phyloP scores from a whole-genome alignment of 163 green algal genomes.

The Prototheca stagnorum region DNA sequence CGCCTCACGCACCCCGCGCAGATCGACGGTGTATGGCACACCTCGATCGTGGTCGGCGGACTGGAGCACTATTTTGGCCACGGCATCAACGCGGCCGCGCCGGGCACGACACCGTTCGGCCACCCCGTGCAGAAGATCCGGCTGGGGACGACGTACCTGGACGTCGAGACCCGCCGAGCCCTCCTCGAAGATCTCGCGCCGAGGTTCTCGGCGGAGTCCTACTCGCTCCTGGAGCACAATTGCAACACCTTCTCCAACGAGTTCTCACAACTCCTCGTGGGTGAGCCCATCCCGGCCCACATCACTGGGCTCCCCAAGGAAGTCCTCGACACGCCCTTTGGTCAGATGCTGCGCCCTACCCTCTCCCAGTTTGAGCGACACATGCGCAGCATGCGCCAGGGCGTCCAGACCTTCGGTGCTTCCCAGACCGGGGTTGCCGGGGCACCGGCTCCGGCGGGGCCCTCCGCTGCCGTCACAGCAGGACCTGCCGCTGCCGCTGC shows the following conservation, averaged over 20 bases:
- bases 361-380: constrained; percentile 18
- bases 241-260: constrained; percentile 44
- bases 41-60: constrained; percentile 38
- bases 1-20: constrained; percentile 4
- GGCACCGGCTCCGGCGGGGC: no score
- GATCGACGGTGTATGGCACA: constrained; percentile 62
- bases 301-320: constrained; percentile 22
- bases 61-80: constrained; percentile 52
- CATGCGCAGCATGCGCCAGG: constrained; percentile 5
- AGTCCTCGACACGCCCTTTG: constrained; percentile 33
- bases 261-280: constrained; percentile 23
- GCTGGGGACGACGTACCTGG: constrained; percentile 27
- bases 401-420: no score
- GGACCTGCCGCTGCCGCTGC: no score
- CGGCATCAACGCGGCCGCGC: constrained; percentile 34
- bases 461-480: no score
- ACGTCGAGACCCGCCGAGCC: constrained; percentile 4
- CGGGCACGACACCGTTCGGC: constrained; percentile 47
- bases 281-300: constrained; percentile 17
- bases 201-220: constrained; percentile 19
- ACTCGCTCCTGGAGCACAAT: constrained; percentile 34
- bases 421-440: no score
- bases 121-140: constrained; percentile 30
- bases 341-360: constrained; percentile 29
- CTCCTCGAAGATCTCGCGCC: constrained; percentile 14